Evolutionary conservation across 768 basidiomycete genomes (phyloP), one percentile per base, ranked within the genome.

Genomic region (Ramaria rubella): DNA sequence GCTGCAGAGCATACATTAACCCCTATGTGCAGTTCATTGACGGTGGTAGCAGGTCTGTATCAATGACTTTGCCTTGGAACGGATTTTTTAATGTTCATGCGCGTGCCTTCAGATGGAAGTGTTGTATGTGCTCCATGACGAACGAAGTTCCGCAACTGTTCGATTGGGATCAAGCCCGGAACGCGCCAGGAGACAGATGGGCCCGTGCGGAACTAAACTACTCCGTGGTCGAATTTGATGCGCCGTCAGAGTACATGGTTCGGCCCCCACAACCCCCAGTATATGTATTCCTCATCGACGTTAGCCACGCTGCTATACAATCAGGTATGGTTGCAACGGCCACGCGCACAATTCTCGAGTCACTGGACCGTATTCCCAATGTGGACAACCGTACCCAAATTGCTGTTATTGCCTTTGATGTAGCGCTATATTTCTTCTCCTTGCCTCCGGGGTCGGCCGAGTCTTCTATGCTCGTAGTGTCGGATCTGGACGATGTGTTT

Each of bases 231-330:
- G 96, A 99, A 70, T 99, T 85, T 66, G 90, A 98, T 52, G 96
- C 96, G 1, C 94, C 96, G 5, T 95, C 94, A 0, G 96, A 99
- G 72, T 99, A 99, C 72, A 98, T 98, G 96, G 95, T 94, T 67
- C 88, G 96, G 61, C 87, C 96, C 4, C 96, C 96, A 51, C 96
- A 98, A 69, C 93, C 96, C 5, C 92, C 94, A 17, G 92, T 96
- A 51, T 98, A 95, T 70, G 81, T 95, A 56, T 96, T 98, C 78
- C 81, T 98, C 67, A 90, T 99, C 71, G 96, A 99, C 67, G 94
- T 98, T 62, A 92, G 91, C 66, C 90, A 95, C 65, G 70, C 84
- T 36, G 94, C 95, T 29, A 80, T 99, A 42, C 88, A 93, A 72
- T 90, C 90, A 40, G 90, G 89, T 44, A 98, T 99, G 95, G 91